Base-by-base conservation (phyloP, 495 filamentous ascomycete genomes). In the Physcia stellaris region DNA sequence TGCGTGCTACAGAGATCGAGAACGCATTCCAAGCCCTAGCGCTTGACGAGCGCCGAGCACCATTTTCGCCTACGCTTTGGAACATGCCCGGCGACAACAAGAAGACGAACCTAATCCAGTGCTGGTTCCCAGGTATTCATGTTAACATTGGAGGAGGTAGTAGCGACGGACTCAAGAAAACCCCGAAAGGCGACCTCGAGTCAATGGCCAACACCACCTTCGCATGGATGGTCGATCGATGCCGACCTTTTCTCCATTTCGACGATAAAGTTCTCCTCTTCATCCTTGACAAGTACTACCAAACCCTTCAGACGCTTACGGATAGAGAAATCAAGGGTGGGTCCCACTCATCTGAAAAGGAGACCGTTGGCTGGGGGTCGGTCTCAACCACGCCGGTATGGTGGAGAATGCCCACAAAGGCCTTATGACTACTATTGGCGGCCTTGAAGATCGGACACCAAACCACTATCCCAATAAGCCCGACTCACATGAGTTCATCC, bases 11-110 rank as follows among this genome's bases (percentile, higher is more conserved):
- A 51, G 55, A 66, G 33, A 65, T 78, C 39, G 54, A 68, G 32
- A 56, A 77, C 45, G 75, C 75, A 2, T 79, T 67, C 45, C 75
- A 79, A 19, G 73, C 72, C 16, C 46, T 79, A 10, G 64, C 73
- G 5, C 50, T 79, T 2, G 73, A 79, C 32, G 75, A 78, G 46
- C 46, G 57, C 7, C 60, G 73, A 9, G 52, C 51, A 2, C 53
- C 70, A 2, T 77, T 73, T 43, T 42, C 55, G 4, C 74, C 75
- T 0, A 61, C 68, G 2, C 39, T 79, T 3, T 79, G 68, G 68
- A 58, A 66, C 53, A 49, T 63, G 24, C 54, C 60, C 19, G 16
- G 46, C 18, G 20, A 56, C 9, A 46, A 46, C 13, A 37, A 43
- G 24, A 39, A 39, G 35, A 23, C 46, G 49, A 47, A 53, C 49